A percentile compares a stretch with the other conserved stretches of the same genome.
These are phyloP conservation scores for Thuidium tamariscinum DNA, from an alignment of 225 moss, liverwort and hornwort genomes.

Conservation along the genomic window DNA sequence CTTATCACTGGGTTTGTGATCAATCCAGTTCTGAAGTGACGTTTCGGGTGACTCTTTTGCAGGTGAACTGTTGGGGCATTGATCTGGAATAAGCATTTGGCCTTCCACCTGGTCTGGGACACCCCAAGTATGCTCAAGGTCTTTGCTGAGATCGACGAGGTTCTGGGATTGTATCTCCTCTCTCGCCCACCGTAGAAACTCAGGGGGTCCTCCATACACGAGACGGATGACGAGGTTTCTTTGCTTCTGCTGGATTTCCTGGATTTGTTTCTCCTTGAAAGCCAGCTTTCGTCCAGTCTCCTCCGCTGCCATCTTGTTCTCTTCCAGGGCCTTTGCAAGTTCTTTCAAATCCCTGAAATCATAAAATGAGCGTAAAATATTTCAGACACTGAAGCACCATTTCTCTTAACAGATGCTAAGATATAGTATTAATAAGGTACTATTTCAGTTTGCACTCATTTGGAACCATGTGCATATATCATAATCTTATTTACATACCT, in stretches of 20 bases:
- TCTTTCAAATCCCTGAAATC: constrained; percentile 5
- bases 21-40: background rate
- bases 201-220: constrained; percentile 4
- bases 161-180: constrained; percentile 1
- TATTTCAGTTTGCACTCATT: background rate
- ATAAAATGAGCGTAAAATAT: background rate
- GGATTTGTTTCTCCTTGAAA: background rate
- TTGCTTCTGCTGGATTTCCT: background rate
- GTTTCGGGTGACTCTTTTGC: background rate
- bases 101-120: constrained; percentile 1
- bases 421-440: background rate
- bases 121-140: constrained; percentile 1
- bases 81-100: background rate
- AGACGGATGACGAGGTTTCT: constrained; percentile 11
- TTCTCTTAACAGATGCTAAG: background rate
- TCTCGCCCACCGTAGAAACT: constrained; percentile 13
- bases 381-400: background rate
- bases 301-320: background rate
- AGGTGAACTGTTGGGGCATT: background rate
- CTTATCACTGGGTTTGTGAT: background rate
- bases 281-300: background rate
- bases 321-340: background rate
- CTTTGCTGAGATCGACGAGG: background rate
- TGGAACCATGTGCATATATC: background rate
- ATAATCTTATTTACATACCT: background rate